These are phyloP conservation scores for Populus hybrid DNA, from an alignment of 441 rosid genomes.

Conservation along the genomic window DNA sequence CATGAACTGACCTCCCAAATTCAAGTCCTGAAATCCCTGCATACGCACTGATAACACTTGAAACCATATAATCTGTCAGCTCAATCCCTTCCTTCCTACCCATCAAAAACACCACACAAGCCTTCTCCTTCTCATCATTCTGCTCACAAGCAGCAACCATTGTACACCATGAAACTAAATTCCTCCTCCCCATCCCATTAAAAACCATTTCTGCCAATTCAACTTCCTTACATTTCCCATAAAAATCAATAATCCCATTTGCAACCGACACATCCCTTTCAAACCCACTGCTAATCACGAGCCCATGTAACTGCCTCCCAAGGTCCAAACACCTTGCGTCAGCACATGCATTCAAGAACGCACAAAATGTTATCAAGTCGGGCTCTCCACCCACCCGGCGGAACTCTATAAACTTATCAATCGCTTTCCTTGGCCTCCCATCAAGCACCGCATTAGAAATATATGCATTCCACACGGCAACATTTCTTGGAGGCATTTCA, in stretches of 20 bases:
- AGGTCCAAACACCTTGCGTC: conserved; percentile 41
- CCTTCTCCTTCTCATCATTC: conserved; percentile 75
- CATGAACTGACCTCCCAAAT: conserved; percentile 69
- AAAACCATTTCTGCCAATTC: conserved; percentile 48
- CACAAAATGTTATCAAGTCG: conserved; percentile 68
- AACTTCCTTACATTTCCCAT: conserved; percentile 75
- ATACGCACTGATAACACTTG: conserved; percentile 64
- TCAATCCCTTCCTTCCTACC: conserved; percentile 52
- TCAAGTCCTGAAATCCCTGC: conserved; percentile 70
- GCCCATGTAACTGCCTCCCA: conserved; percentile 69
- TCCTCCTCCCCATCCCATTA: conserved; percentile 42
- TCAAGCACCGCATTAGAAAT: conserved; percentile 66
- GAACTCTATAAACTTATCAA: conserved; percentile 53
- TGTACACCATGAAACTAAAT: conserved; percentile 87
- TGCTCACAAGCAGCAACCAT: conserved; percentile 65
- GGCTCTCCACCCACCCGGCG: conserved; percentile 55
- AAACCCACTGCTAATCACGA: conserved; percentile 49
- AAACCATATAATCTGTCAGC: conserved; percentile 71
- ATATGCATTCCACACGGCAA: conserved; percentile 70
- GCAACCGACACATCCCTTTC: conserved; percentile 49
- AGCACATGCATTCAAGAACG: conserved; percentile 65
- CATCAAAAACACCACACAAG: conserved; percentile 43
- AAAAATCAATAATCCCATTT: conserved; percentile 77
- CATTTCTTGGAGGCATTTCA: conserved; percentile 70
- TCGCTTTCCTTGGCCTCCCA: conserved; percentile 47